These are phyloP conservation scores for Xylaria sp. DNA, from an alignment of 2,329 filamentous ascomycete species.

Conservation along the genomic window DNA sequence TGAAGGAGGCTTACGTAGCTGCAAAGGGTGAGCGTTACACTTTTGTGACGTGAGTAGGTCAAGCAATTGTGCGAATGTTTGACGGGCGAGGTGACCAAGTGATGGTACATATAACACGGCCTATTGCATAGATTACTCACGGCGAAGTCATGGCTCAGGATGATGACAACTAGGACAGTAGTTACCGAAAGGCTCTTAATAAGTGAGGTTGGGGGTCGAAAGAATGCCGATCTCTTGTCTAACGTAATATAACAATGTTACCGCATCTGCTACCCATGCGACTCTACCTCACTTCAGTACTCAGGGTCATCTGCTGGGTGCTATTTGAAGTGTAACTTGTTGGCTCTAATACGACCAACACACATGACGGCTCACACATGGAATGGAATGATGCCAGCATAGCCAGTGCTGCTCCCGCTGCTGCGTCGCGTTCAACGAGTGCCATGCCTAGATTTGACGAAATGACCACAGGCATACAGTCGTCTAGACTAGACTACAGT, in stretches of 20 bases:
- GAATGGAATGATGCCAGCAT: slow-evolving; percentile 2
- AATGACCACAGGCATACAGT: slow-evolving; percentile 10
- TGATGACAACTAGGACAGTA: slow-evolving; percentile 6
- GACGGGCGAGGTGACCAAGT: slow-evolving; percentile 5
- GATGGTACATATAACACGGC: neutral
- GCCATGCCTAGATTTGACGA: slow-evolving; percentile 3
- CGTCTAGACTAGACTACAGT: too few species aligned
- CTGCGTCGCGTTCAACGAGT: neutral
- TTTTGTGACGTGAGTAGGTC: slow-evolving; percentile 15
- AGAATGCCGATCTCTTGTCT: neutral
- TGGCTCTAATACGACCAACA: slow-evolving; percentile 1
- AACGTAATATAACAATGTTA: slow-evolving; percentile 3
- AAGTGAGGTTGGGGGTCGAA: neutral
- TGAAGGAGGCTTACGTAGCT: slow-evolving; percentile 11
- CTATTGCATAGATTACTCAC: slow-evolving; percentile 4
- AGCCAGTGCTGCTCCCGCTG: neutral
- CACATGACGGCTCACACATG: slow-evolving; percentile 19
- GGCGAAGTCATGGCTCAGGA: neutral
- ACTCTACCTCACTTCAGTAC: neutral
- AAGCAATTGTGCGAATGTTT: neutral
- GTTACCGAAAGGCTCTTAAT: neutral
- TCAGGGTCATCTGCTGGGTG: neutral
- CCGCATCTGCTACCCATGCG: neutral
- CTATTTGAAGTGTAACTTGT: neutral
- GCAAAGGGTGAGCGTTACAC: slow-evolving; percentile 10